Base-by-base conservation (phyloP, 2,329 filamentous ascomycete genomes). In the Colletotrichum endophyticum region DNA sequence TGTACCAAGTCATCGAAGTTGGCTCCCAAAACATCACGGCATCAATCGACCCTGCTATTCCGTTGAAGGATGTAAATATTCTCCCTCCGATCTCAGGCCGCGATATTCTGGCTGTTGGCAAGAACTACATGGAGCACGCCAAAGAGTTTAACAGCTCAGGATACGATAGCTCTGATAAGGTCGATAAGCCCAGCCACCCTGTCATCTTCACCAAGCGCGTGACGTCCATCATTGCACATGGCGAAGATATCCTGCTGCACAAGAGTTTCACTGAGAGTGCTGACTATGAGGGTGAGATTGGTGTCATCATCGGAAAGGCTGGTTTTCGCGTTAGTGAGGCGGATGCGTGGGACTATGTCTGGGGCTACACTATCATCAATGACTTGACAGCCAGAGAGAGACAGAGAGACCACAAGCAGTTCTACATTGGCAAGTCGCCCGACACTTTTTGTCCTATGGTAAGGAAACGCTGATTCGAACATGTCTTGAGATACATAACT, bases 371-470 rank as follows among this genome's bases (percentile, higher is more conserved):
- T 0, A 91, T 91, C 69, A 86, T 91, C 77, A 91, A 91, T 75
- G 89, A 91, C 67, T 79, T 91, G 72, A 89, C 89, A 13, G 88
- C 89, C 0, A 82, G 89, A 4, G 88, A 90, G 75, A 82, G 84
- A 49, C 89, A 91, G 81, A 82, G 88, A 16, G 88, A 91, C 76
- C 90, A 92, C 74, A 91, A 92, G 80, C 91, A 92, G 77, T 92
- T 91, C 80, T 92, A 88, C 72, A 87, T 92, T 66, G 90, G 90
- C 11, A 92, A 92, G 80, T 90, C 87, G 0, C 82, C 86, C 0
- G 89, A 92, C 79, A 90, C 89, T 0, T 91, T 88, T 77, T 91
- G 89, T 76, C 89, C 89, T 1, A 91, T 91, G 84, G 87, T 88
- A 77, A 57, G 70, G 1, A 8, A 30, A 13, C 4, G 3, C 7